A percentile compares a stretch with the other conserved stretches of the same genome.
These are phyloP conservation scores for Clarkia xantiana DNA, from an alignment of 345 rosid genomes.

Conservation along the genomic window DNA sequence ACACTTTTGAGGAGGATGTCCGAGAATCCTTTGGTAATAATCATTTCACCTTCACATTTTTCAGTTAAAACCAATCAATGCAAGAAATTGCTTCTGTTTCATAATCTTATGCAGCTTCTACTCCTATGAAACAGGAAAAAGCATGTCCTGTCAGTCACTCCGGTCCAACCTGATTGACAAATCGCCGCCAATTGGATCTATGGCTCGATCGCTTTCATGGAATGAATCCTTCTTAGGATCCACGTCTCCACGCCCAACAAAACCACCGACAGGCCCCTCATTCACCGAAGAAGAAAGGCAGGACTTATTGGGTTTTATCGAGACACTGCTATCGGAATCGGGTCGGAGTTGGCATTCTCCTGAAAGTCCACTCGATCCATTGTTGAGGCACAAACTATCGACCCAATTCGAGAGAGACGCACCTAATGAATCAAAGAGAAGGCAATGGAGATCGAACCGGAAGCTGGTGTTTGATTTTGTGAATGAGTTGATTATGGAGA, in stretches of 20 bases:
- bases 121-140: constrained; percentile 26
- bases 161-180: constrained; percentile 69
- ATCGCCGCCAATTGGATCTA: constrained; percentile 58
- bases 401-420: constrained; percentile 26
- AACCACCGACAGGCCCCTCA: constrained; percentile 4
- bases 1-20: constrained; percentile 54
- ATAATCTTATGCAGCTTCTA: background rate
- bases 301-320: constrained; percentile 49
- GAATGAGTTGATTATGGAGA: constrained; percentile 40
- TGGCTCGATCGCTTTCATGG: constrained; percentile 48
- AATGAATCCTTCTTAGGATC: constrained; percentile 29
- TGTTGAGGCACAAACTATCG: constrained; percentile 40
- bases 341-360: constrained; percentile 20
- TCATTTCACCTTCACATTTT: background rate
- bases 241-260: constrained; percentile 21
- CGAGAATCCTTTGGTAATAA: constrained; percentile 22
- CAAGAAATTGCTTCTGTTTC: background rate
- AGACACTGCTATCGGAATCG: constrained; percentile 17
- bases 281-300: constrained; percentile 14
- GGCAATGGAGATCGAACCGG: constrained; percentile 45
- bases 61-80: background rate
- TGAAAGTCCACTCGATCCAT: constrained; percentile 66
- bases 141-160: constrained; percentile 14
- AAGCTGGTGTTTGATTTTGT: constrained; percentile 69
- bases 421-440: constrained; percentile 50